Conservation (phyloP, 2,329 filamentous ascomycete species). For the Xylaria digitata region DNA sequence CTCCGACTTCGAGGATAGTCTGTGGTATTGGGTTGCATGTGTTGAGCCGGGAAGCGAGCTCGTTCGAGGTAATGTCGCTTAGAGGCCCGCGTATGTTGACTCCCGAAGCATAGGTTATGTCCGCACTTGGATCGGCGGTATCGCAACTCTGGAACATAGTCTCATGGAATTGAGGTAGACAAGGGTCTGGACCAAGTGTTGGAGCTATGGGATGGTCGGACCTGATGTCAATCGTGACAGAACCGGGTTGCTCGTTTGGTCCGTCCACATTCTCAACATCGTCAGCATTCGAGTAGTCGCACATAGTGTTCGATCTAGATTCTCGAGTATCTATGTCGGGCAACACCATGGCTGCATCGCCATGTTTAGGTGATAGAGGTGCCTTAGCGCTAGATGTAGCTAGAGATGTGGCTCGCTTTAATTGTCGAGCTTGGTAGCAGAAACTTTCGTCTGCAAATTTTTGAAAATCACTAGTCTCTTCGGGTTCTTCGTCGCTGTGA, state of each 20-base stretch:
- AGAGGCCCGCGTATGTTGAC: neutral
- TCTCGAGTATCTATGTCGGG: conserved; percentile 1
- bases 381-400: conserved; percentile 19
- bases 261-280: neutral
- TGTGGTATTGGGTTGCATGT: conserved; percentile 12
- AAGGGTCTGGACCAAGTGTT: neutral
- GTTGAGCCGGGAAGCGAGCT: conserved; percentile 6
- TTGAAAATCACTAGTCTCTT: conserved; percentile 40
- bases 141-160: neutral
- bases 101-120: neutral
- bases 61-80: conserved; percentile 20
- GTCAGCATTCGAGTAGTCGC: neutral
- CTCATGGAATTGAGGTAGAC: neutral
- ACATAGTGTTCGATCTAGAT: neutral
- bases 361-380: conserved; percentile 30
- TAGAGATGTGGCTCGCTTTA: conserved; percentile 33
- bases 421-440: conserved; percentile 44
- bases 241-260: neutral
- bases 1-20: conserved; percentile 28
- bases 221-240: neutral
- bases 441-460: conserved; percentile 48
- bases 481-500: conserved; percentile 13
- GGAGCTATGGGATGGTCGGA: neutral
- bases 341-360: conserved; percentile 15
- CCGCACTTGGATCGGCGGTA: neutral